Evolutionary conservation across 2,329 filamentous ascomycete genomes (phyloP).

Genomic region (Aspergillus niger): DNA sequence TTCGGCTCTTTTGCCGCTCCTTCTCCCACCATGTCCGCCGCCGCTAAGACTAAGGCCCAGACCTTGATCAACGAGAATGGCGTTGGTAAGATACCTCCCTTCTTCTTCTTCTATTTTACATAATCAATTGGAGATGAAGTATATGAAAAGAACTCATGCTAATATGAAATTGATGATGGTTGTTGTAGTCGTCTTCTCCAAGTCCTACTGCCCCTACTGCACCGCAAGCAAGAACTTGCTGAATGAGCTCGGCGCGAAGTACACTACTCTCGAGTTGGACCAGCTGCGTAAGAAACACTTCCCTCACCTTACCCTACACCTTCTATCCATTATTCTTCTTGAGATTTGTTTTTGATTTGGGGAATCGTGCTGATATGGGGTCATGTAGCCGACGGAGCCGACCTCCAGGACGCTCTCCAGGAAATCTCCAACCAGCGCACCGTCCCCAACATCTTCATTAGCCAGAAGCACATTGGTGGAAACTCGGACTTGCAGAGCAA

Average conservation of each 20-base stretch:
- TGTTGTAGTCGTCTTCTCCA: conserved; percentile 72
- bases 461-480: conserved; percentile 87
- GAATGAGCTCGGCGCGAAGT: conserved; percentile 69
- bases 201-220: conserved; percentile 97
- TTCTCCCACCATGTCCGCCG: conserved; percentile 74
- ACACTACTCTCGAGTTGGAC: conserved; percentile 79
- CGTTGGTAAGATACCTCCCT: conserved; percentile 66
- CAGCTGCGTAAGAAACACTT: conserved; percentile 65
- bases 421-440: conserved; percentile 81
- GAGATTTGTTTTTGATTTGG: neutral
- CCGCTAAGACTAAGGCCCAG: conserved; percentile 81
- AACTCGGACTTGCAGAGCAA: conserved; percentile 83
- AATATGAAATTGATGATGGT: too few relatives aligned
- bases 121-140: too few relatives aligned
- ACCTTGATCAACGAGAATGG: conserved; percentile 84
- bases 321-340: neutral
- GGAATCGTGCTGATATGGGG: neutral
- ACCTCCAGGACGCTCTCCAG: conserved; percentile 78
- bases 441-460: conserved; percentile 96
- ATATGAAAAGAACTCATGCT: too few relatives aligned
- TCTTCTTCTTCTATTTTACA: too few relatives aligned
- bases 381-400: conserved; percentile 72
- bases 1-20: conserved; percentile 62
- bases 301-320: neutral
- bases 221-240: conserved; percentile 74